phyloP scores from a whole-genome alignment of 2,329 filamentous ascomycete genomes.

The Fonsecaea pugnacius region DNA sequence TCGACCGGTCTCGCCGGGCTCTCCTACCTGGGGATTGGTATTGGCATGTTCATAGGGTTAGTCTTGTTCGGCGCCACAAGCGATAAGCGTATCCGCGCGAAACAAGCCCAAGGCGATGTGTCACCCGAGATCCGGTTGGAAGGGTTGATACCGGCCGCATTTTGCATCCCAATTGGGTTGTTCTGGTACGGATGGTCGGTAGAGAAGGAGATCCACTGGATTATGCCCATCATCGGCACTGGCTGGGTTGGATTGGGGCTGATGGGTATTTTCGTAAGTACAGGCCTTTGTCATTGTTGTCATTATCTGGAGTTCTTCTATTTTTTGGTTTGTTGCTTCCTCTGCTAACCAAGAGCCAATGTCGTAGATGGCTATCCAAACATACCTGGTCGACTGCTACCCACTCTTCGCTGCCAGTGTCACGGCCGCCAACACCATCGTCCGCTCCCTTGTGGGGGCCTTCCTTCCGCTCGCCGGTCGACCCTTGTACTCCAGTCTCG shows the following conservation, averaged over 20 bases:
- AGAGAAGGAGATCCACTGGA: slow-evolving; percentile 46
- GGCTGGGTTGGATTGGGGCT: slow-evolving; percentile 45
- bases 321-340: not conserved
- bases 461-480: slow-evolving; percentile 57
- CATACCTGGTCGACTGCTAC: slow-evolving; percentile 46
- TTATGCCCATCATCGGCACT: slow-evolving; percentile 53
- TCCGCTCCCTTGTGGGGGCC: slow-evolving; percentile 53
- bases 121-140: slow-evolving; percentile 61
- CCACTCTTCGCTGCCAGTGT: slow-evolving; percentile 54
- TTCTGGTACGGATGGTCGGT: slow-evolving; percentile 56
- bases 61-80: slow-evolving; percentile 51
- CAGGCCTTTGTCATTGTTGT: too few species aligned
- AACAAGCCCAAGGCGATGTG: slow-evolving; percentile 36
- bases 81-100: slow-evolving; percentile 46
- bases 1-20: slow-evolving; percentile 59
- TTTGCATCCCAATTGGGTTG: slow-evolving; percentile 54
- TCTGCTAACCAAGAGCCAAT: slow-evolving; percentile 14
- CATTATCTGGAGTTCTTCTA: too few species aligned
- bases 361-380: slow-evolving; percentile 38
- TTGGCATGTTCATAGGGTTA: slow-evolving; percentile 62
- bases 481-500: slow-evolving; percentile 43
- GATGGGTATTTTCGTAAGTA: slow-evolving; percentile 36
- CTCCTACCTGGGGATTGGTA: slow-evolving; percentile 62
- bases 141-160: slow-evolving; percentile 53
- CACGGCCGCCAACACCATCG: slow-evolving; percentile 53